These are phyloP conservation scores for Chloromonas sp. DNA, from an alignment of 163 green algal species.

Conservation along the genomic window DNA sequence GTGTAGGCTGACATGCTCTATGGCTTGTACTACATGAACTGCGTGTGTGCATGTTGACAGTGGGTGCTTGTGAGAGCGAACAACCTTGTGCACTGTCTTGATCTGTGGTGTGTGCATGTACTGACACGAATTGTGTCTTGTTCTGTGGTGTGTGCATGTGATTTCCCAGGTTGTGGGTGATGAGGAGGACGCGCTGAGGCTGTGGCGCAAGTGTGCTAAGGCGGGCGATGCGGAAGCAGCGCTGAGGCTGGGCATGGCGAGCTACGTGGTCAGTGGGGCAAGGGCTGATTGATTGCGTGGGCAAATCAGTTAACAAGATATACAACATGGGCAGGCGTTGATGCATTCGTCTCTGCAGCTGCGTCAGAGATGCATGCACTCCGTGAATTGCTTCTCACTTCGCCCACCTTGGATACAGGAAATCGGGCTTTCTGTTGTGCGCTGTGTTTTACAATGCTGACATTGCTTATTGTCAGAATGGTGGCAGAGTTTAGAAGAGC, in stretches of 20 bases:
- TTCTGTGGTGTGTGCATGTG: too few relatives aligned
- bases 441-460: not conserved
- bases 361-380: not conserved
- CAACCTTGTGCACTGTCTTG: too few relatives aligned
- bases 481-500: too few relatives aligned
- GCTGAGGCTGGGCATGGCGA: not conserved
- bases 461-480: too few relatives aligned
- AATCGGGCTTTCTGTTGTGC: not conserved
- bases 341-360: not conserved
- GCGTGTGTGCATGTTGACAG: too few relatives aligned
- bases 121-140: too few relatives aligned
- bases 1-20: too few relatives aligned
- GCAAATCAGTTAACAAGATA: too few relatives aligned
- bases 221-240: not conserved
- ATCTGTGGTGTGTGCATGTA: too few relatives aligned
- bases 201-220: not conserved
- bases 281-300: too few relatives aligned
- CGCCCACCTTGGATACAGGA: not conserved
- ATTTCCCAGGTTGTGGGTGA: not conserved
- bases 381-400: not conserved
- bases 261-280: not conserved
- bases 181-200: not conserved
- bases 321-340: not conserved
- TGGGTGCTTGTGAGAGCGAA: too few relatives aligned
- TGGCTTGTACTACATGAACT: too few relatives aligned